Evolutionary conservation across 306 rosid species (phyloP).

Genomic region (Urtica urens): DNA sequence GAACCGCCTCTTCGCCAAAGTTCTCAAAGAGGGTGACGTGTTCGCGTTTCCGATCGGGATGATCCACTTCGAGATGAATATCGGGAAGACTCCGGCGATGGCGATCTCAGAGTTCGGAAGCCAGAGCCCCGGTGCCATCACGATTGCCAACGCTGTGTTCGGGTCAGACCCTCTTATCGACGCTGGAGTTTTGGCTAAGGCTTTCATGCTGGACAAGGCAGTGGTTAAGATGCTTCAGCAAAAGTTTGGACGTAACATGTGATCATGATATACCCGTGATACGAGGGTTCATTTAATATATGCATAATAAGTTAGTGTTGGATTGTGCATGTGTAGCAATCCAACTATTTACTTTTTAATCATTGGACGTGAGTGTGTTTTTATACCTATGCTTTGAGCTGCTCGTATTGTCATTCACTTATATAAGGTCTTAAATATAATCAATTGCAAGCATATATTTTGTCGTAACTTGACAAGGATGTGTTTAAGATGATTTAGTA

Average conservation of each 20-base stretch:
- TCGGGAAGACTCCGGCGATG: neutral
- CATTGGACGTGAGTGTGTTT: too few species aligned
- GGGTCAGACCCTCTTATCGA: neutral
- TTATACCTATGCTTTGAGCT: too few species aligned
- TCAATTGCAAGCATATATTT: too few species aligned
- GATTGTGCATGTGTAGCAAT: too few species aligned
- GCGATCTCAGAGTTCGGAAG: neutral
- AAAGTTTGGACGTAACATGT: too few species aligned
- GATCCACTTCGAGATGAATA: neutral
- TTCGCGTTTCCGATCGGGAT: neutral
- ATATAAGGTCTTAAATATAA: too few species aligned
- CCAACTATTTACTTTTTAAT: too few species aligned
- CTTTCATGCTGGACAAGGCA: neutral
- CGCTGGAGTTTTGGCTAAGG: neutral
- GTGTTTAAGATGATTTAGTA: constrained; percentile 21
- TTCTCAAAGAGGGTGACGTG: neutral
- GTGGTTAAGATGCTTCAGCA: neutral
- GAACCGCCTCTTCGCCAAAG: neutral
- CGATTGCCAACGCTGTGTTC: neutral
- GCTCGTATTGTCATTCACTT: too few species aligned
- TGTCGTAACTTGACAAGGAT: constrained; percentile 17
- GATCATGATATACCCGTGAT: too few species aligned
- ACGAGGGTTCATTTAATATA: too few species aligned
- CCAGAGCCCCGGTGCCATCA: neutral
- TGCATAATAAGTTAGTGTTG: too few species aligned